Percentiles rank a stretch among this genome's conserved stretches.
Conservation (phyloP, 2,329 filamentous ascomycete genomes). For the Lasiodiplodia sp. region DNA sequence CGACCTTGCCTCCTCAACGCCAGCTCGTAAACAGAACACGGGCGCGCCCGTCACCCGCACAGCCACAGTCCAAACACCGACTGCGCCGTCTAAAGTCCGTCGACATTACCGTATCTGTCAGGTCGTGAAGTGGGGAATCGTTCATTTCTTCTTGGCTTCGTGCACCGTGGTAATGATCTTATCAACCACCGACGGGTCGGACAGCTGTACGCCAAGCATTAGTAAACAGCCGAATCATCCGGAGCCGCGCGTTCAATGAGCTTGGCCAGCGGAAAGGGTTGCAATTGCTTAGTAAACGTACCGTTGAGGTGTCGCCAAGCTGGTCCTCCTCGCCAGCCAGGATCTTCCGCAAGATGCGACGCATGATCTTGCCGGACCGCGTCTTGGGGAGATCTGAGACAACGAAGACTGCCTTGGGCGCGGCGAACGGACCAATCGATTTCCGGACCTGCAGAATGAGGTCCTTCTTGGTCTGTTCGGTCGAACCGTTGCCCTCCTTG, state of each 20-base stretch:
- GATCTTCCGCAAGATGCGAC: slow-evolving; percentile 95
- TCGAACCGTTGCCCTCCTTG: slow-evolving; percentile 81
- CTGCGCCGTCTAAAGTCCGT: background rate
- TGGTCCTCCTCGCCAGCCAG: slow-evolving; percentile 96
- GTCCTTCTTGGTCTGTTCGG: slow-evolving; percentile 88
- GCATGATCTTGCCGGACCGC: slow-evolving; percentile 98
- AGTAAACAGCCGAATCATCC: slow-evolving; percentile 23
- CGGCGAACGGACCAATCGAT: slow-evolving; percentile 96
- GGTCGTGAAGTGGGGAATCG: slow-evolving; percentile 4
- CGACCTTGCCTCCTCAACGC: slow-evolving; percentile 18
- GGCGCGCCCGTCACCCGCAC: slow-evolving; percentile 9
- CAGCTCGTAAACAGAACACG: slow-evolving; percentile 12
- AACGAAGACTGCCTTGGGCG: slow-evolving; percentile 90
- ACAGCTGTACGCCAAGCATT: slow-evolving; percentile 65
- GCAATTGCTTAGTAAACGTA: slow-evolving; percentile 55
- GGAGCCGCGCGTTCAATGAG: slow-evolving; percentile 21
- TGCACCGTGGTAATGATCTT: slow-evolving; percentile 89
- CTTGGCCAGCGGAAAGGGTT: slow-evolving; percentile 15
- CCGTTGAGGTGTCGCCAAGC: slow-evolving; percentile 89
- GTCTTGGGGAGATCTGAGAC: slow-evolving; percentile 97
- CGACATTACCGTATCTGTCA: slow-evolving; percentile 22
- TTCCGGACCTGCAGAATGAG: slow-evolving; percentile 93
- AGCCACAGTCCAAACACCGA: background rate
- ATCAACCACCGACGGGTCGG: slow-evolving; percentile 86
- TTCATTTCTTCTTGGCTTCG: slow-evolving; percentile 57